A percentile compares a stretch with the other conserved stretches of the same genome.
These are phyloP conservation scores for Huntiella bhutanensis DNA, from an alignment of 2,329 filamentous ascomycete species.

Conservation along the genomic window DNA sequence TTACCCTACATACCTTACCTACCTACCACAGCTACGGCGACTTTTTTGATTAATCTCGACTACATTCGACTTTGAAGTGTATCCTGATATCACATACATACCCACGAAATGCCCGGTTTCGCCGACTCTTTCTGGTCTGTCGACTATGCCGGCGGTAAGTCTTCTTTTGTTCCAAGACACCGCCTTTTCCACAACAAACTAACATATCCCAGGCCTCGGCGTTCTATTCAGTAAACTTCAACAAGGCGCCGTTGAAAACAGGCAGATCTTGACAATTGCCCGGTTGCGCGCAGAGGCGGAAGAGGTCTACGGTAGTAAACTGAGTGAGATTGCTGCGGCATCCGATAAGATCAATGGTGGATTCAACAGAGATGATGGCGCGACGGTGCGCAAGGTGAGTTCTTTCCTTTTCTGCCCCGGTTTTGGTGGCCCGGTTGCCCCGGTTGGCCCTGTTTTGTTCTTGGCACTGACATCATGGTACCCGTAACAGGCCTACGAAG, in stretches of 20 bases:
- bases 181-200: not conserved
- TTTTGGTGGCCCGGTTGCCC: not conserved
- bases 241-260: slow-evolving; percentile 87
- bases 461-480: not conserved
- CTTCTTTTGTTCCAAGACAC: not conserved
- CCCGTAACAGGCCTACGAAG: slow-evolving; percentile 61
- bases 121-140: slow-evolving; percentile 94
- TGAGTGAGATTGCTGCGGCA: slow-evolving; percentile 63
- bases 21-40: no score
- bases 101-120: slow-evolving; percentile 59
- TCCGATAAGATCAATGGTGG: slow-evolving; percentile 70
- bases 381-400: slow-evolving; percentile 77
- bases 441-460: not conserved
- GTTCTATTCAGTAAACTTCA: slow-evolving; percentile 93
- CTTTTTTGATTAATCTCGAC: no score
- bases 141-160: slow-evolving; percentile 82
- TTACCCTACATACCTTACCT: no score
- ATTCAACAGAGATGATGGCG: slow-evolving; percentile 82
- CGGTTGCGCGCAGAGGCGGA: slow-evolving; percentile 92
- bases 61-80: no score
- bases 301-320: slow-evolving; percentile 63
- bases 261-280: slow-evolving; percentile 79
- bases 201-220: slow-evolving; percentile 43
- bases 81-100: no score
- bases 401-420: not conserved